A percentile compares a stretch with the other conserved stretches of the same genome.
phyloP scores from a whole-genome alignment of 179 eudicot genomes.

The Monotropa hypopitys region DNA sequence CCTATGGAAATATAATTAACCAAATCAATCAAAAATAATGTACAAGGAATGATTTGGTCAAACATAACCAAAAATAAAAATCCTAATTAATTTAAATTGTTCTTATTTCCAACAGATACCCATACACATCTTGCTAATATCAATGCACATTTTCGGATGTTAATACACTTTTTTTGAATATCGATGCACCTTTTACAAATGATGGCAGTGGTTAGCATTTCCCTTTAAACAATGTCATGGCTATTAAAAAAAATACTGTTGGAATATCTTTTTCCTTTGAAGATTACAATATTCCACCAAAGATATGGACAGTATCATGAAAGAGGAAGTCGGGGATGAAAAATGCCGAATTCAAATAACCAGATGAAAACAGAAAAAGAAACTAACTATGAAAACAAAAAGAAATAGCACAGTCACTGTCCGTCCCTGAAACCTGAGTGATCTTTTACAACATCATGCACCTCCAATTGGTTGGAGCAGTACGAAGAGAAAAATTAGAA shows the following conservation, averaged over 20 bases:
- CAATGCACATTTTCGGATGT: too few relatives aligned
- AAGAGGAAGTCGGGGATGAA: neutral
- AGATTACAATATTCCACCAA: neutral
- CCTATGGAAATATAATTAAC: too few relatives aligned
- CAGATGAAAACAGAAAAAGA: neutral
- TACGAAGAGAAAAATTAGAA: neutral
- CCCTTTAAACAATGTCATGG: neutral
- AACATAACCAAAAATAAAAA: too few relatives aligned
- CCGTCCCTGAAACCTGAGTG: constrained; percentile 11
- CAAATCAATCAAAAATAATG: too few relatives aligned
- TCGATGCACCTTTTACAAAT: too few relatives aligned
- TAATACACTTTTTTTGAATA: too few relatives aligned
- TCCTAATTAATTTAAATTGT: too few relatives aligned
- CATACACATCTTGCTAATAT: too few relatives aligned
- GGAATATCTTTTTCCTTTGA: neutral
- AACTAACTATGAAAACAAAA: neutral
- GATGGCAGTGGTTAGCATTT: too few relatives aligned
- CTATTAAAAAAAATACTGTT: neutral
- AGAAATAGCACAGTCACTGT: neutral
- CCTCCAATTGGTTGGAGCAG: neutral
- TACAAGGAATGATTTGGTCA: too few relatives aligned
- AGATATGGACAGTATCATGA: neutral
- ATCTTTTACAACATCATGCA: constrained; percentile 12
- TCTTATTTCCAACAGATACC: too few relatives aligned
- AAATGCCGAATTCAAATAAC: neutral